Evolutionary conservation across 345 rosid genomes (phyloP).

Genomic region (Moricandia moricandioides): DNA sequence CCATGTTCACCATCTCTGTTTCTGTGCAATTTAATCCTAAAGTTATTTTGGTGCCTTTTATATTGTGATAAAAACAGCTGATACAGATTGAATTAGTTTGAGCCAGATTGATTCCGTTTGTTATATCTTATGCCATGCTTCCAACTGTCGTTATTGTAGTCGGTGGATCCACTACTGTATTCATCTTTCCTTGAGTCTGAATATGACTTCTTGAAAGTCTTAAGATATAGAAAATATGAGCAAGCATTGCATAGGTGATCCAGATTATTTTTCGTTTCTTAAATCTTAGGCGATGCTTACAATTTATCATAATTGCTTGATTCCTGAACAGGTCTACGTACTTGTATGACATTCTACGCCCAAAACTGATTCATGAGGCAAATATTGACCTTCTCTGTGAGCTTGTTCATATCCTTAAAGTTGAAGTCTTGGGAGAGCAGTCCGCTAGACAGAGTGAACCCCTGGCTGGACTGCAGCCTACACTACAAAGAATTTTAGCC

Average conservation of each 20-base stretch:
- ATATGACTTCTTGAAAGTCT: background rate
- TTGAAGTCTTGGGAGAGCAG: constrained; percentile 93
- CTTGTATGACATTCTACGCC: constrained; percentile 89
- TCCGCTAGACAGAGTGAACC: constrained; percentile 69
- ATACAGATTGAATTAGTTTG: background rate
- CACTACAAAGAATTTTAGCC: constrained; percentile 84
- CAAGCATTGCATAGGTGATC: background rate
- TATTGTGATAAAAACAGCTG: constrained; percentile 10
- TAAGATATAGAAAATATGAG: constrained; percentile 10
- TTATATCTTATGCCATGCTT: constrained; percentile 5
- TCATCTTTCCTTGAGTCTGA: constrained; percentile 15
- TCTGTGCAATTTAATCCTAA: constrained; percentile 4
- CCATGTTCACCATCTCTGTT: constrained; percentile 8
- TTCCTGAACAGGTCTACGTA: constrained; percentile 66
- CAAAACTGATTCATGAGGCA: constrained; percentile 86
- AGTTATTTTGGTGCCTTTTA: constrained; percentile 7
- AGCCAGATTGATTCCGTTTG: constrained; percentile 7
- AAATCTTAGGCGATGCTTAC: background rate
- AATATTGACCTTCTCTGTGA: constrained; percentile 92
- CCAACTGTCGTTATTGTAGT: background rate
- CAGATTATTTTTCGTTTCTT: constrained; percentile 2
- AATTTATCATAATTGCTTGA: constrained; percentile 12
- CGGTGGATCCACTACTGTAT: background rate
- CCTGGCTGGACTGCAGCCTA: constrained; percentile 83
- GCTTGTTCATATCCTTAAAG: constrained; percentile 88